These are phyloP conservation scores for Agrocybe pediades DNA, from an alignment of 768 basidiomycete species.

Conservation along the genomic window DNA sequence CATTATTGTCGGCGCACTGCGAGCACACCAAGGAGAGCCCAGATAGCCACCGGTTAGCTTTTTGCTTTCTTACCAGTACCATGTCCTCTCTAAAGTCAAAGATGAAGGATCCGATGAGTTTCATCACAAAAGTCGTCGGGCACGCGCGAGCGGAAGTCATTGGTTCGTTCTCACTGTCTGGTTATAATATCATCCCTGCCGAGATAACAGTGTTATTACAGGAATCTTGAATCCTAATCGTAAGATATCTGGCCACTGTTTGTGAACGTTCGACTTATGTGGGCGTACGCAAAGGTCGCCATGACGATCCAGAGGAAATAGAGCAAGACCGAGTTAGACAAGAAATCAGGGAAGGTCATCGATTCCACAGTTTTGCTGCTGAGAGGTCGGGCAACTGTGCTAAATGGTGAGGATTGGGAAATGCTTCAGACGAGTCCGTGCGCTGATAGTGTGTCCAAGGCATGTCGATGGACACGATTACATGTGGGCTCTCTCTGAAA, in stretches of 20 bases:
- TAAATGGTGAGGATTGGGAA: slow-evolving; percentile 63
- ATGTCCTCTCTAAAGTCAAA: slow-evolving; percentile 40
- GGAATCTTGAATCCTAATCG: slow-evolving; percentile 50
- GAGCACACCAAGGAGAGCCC: neutral
- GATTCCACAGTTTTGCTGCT: slow-evolving; percentile 83
- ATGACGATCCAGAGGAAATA: slow-evolving; percentile 77
- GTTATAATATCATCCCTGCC: neutral
- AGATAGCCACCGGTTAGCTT: slow-evolving; percentile 4
- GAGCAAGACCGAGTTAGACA: slow-evolving; percentile 69
- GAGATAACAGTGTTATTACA: slow-evolving; percentile 14
- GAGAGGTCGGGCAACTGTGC: slow-evolving; percentile 70
- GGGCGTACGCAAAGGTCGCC: slow-evolving; percentile 46
- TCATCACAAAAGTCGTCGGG: slow-evolving; percentile 36
- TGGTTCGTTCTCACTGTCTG: slow-evolving; percentile 22
- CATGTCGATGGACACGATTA: slow-evolving; percentile 97
- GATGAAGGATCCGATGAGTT: slow-evolving; percentile 28
- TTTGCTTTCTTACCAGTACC: slow-evolving; percentile 11
- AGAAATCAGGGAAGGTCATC: slow-evolving; percentile 76
- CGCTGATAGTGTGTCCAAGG: slow-evolving; percentile 31
- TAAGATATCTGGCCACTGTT: slow-evolving; percentile 15
- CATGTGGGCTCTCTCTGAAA: slow-evolving; percentile 91
- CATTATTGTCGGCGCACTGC: neutral
- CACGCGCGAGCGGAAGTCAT: slow-evolving; percentile 45
- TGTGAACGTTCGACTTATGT: neutral
- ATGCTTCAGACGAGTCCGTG: slow-evolving; percentile 19